Evolutionary conservation across 345 rosid species (phyloP).

Genomic region (Lumnitzera racemosa): DNA sequence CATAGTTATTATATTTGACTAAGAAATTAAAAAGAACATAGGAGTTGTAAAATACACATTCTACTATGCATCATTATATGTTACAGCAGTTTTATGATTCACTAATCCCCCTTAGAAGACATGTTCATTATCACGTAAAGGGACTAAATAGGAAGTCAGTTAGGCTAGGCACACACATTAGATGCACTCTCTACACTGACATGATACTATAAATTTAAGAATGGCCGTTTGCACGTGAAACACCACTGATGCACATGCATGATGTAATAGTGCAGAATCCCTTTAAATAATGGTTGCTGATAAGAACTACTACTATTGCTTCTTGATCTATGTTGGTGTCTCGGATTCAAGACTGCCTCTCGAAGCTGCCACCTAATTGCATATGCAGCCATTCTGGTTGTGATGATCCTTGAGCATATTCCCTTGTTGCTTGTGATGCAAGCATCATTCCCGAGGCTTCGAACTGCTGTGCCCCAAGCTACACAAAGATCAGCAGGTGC

Average conservation of each 20-base stretch:
- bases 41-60: too few species aligned
- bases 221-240: not conserved
- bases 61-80: too few species aligned
- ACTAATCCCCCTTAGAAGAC: too few species aligned
- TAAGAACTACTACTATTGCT: too few species aligned
- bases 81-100: too few species aligned
- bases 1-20: too few species aligned
- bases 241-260: too few species aligned
- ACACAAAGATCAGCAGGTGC: conserved; percentile 18
- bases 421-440: conserved; percentile 46
- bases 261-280: too few species aligned
- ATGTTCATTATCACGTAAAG: too few species aligned
- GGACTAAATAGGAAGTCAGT: too few species aligned
- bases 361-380: conserved; percentile 59
- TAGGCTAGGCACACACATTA: conserved; percentile 1
- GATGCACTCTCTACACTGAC: conserved; percentile 18
- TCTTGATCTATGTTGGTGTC: not conserved
- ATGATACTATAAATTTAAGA: conserved; percentile 11
- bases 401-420: conserved; percentile 32
- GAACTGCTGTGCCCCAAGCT: conserved; percentile 38
- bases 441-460: conserved; percentile 50
- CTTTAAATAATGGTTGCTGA: too few species aligned
- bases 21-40: too few species aligned
- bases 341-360: conserved; percentile 30
- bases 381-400: conserved; percentile 71